Evolutionary conservation across 176 grass and related monocot species (phyloP), one percentile per base, ranked within the genome.

Genomic region (Cenchrus fungigraminus): DNA sequence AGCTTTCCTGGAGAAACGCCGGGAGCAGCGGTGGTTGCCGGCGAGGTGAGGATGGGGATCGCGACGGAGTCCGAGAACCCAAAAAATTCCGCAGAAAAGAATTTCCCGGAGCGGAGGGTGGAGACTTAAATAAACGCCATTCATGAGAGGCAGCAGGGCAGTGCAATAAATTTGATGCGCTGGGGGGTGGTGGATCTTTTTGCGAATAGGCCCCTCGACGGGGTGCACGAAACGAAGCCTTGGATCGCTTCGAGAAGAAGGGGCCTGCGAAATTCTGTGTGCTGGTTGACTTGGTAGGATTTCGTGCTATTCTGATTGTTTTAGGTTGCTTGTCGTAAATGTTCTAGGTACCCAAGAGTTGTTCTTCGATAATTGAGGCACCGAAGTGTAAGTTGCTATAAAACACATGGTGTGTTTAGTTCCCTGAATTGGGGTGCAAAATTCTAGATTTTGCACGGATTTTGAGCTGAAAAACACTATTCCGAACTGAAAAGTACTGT

Each of bases 101-200:
- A 16, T 78, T 82, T 47, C 79, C 55, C 3, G n/a, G 73, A 50
- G 53, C 63, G 60, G 78, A 76, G 59, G 46, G 60, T 32, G 80
- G 85, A 75, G 68, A 80, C 84, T 90, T 86, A 79, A 90, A 90
- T 86, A 90, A 72, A 58, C 84, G 57, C 17, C 66, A 54, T 74
- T 74, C 49, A 65, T 73, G 83, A 78, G 83, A 78, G 79, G 62
- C 61, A 80, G 70, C 46, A 81, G 65, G 70, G 68, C 60, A 84
- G 76, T 58, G 89, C 81, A 87, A 84, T 87, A 87, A 87, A 91
- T 91, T 76, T 59, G 59, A 87, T 80, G 79, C 43, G 63, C 15
- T 66, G 69, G 8, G 76, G 55, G 13, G 4, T 25, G 25, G 37
- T 40, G 40, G n/a, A 11, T 8, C 4, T 71, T 83, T 91, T 91